Conservation (phyloP, 805 yeast genomes). For the Blastobotrys muscicola region DNA sequence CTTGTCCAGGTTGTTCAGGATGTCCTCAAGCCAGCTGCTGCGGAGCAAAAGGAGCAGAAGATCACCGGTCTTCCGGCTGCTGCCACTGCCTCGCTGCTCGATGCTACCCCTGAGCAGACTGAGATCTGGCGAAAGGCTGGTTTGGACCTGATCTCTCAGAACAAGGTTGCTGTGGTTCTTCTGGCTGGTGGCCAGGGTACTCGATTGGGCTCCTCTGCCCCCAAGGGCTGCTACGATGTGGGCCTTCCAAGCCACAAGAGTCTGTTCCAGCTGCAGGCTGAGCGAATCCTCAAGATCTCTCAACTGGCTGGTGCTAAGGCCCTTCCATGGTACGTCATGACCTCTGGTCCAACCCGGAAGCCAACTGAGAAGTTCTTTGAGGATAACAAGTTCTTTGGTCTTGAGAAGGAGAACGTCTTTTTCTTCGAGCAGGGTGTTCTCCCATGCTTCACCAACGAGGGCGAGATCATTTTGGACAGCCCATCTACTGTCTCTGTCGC, state of each 20-base stretch:
- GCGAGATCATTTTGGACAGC: slow-evolving; percentile 60
- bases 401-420: slow-evolving; percentile 45
- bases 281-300: slow-evolving; percentile 61
- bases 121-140: slow-evolving; percentile 45
- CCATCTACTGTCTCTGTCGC: slow-evolving; percentile 57
- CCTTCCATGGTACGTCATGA: slow-evolving; percentile 89
- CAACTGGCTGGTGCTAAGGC: slow-evolving; percentile 35
- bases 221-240: slow-evolving; percentile 91
- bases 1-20: slow-evolving; percentile 23
- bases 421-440: slow-evolving; percentile 93
- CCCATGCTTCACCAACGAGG: slow-evolving; percentile 74
- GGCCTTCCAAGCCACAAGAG: slow-evolving; percentile 77
- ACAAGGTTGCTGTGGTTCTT: slow-evolving; percentile 78
- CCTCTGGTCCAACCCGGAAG: slow-evolving; percentile 75
- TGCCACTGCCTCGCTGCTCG: slow-evolving; percentile 25
- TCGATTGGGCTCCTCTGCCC: slow-evolving; percentile 77
- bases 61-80: slow-evolving; percentile 25
- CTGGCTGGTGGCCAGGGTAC: slow-evolving; percentile 99
- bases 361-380: slow-evolving; percentile 66
- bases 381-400: slow-evolving; percentile 60
- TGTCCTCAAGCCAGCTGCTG: slow-evolving; percentile 11
- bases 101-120: slow-evolving; percentile 25
- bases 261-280: slow-evolving; percentile 88
- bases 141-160: slow-evolving; percentile 51
- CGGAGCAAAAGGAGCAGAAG: slow-evolving; percentile 2